Conservation (phyloP, 1,284 basidiomycete genomes). For the Sphaerobolus stellatus region DNA sequence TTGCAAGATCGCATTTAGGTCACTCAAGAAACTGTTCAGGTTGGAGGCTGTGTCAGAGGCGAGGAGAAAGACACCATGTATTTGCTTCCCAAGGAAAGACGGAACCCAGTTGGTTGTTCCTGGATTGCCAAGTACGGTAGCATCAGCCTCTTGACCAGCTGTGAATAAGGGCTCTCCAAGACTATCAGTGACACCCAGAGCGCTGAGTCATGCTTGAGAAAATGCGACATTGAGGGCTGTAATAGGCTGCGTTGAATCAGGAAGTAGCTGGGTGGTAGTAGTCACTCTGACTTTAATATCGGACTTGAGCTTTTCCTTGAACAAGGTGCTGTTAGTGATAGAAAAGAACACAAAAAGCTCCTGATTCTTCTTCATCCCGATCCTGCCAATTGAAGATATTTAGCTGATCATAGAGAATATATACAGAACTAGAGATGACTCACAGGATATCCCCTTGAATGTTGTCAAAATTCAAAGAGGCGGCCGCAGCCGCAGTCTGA, state of each 20-base stretch:
- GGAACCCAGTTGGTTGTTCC: neutral
- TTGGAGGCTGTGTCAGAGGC: conserved; percentile 3
- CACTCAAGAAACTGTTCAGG: neutral
- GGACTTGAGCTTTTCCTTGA: conserved; percentile 8
- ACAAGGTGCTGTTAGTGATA: conserved; percentile 8
- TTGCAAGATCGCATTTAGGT: neutral
- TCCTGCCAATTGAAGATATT: neutral
- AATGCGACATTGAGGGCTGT: conserved; percentile 18
- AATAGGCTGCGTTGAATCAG: conserved; percentile 9
- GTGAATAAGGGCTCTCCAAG: conserved; percentile 14
- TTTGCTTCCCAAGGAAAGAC: neutral
- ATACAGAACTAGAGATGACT: neutral
- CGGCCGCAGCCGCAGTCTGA: neutral
- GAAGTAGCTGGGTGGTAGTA: conserved; percentile 4
- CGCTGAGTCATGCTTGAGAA: conserved; percentile 14
- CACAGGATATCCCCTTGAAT: conserved; percentile 19
- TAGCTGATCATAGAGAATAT: neutral
- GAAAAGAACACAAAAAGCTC: conserved; percentile 15
- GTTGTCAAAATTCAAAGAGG: conserved; percentile 4
- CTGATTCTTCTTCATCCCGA: conserved; percentile 14
- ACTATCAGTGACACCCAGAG: conserved; percentile 14
- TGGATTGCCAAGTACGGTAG: conserved; percentile 14
- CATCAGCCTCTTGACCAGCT: conserved; percentile 14
- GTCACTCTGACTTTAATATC: neutral
- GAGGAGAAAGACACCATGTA: conserved; percentile 14